Percentiles rank a stretch among this genome's conserved stretches.
These are phyloP conservation scores for Curvularia lunata DNA, from an alignment of 2,329 filamentous ascomycete species.

Conservation along the genomic window DNA sequence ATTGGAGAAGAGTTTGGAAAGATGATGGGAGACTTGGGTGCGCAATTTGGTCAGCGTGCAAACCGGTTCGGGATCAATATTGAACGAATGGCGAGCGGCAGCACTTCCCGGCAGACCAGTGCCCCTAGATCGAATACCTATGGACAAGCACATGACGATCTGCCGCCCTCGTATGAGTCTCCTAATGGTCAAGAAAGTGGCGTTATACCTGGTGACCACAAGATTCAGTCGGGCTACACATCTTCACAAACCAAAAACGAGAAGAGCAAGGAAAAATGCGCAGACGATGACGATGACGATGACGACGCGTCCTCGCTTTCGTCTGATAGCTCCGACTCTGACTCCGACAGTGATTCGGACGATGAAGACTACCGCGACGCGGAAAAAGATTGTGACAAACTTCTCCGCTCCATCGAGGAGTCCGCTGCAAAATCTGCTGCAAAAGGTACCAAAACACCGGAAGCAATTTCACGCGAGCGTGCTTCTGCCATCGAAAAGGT, in stretches of 20 bases:
- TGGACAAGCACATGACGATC: constrained; percentile 15
- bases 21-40: constrained; percentile 37
- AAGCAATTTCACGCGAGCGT: constrained; percentile 34
- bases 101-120: constrained; percentile 1
- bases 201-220: constrained; percentile 17
- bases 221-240: constrained; percentile 1
- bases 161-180: constrained; percentile 24
- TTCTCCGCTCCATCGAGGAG: constrained; percentile 34
- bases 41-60: constrained; percentile 38
- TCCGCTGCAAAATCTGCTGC: constrained; percentile 10
- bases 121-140: neutral
- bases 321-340: constrained; percentile 31
- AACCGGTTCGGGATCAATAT: constrained; percentile 30
- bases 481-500: constrained; percentile 35
- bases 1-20: constrained; percentile 46
- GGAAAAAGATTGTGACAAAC: constrained; percentile 20
- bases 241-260: constrained; percentile 5
- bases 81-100: constrained; percentile 15
- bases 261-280: constrained; percentile 7
- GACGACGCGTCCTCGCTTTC: constrained; percentile 32
- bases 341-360: constrained; percentile 22
- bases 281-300: constrained; percentile 26
- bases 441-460: constrained; percentile 35
- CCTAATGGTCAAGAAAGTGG: constrained; percentile 31
- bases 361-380: constrained; percentile 20